Percentiles rank a stretch among this genome's conserved stretches.
Evolutionary conservation across 768 basidiomycete genomes (phyloP).

Genomic region (Trametes coccinea): DNA sequence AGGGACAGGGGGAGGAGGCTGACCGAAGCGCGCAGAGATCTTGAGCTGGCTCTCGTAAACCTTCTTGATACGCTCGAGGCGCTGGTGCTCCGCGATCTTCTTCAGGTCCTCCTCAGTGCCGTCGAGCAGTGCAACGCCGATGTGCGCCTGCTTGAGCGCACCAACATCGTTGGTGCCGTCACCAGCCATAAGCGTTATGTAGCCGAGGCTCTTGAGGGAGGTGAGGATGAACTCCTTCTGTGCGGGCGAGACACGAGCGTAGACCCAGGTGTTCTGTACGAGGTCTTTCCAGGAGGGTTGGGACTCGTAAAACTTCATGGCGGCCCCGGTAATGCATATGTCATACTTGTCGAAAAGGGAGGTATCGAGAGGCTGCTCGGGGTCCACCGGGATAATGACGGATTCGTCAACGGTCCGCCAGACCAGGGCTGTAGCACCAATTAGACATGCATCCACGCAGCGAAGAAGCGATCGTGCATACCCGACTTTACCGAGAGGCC

Average conservation of each 20-base stretch:
- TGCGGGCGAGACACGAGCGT: conserved; percentile 92
- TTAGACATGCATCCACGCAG: not conserved
- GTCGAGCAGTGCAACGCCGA: conserved; percentile 91
- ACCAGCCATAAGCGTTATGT: conserved; percentile 95
- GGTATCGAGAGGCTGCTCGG: conserved; percentile 72
- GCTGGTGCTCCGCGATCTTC: conserved; percentile 92
- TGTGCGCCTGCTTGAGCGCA: conserved; percentile 96
- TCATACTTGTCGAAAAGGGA: conserved; percentile 85
- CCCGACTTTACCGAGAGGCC: conserved; percentile 72
- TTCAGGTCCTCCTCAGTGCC: conserved; percentile 89
- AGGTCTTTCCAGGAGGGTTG: conserved; percentile 74
- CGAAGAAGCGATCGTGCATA: conserved; percentile 36
- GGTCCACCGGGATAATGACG: conserved; percentile 85
- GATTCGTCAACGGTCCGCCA: conserved; percentile 95
- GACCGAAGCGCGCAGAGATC: conserved; percentile 86
- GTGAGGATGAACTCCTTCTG: conserved; percentile 97
- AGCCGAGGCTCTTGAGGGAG: conserved; percentile 85
- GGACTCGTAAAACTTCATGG: conserved; percentile 84
- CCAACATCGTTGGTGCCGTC: conserved; percentile 99
- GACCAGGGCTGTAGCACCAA: conserved; percentile 59
- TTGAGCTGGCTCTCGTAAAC: conserved; percentile 96
- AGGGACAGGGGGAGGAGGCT: conserved; percentile 93
- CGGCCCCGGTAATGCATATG: conserved; percentile 94
- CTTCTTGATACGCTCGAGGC: conserved; percentile 88
- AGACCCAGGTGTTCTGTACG: conserved; percentile 96